These are phyloP conservation scores for Penstemon eatonii DNA, from an alignment of 257 asterid species.

Conservation along the genomic window DNA sequence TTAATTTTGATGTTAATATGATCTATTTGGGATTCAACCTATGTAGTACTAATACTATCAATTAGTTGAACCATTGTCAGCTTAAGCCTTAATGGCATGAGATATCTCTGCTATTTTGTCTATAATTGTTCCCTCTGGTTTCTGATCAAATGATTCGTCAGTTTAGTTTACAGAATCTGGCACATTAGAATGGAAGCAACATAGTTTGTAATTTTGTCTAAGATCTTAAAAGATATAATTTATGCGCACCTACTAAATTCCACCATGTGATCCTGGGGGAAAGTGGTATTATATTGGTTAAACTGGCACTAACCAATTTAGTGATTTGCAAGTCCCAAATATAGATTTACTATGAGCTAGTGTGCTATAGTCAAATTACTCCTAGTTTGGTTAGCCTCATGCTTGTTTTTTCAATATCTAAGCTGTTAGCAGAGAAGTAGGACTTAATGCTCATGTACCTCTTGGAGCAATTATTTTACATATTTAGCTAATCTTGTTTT, in stretches of 20 bases:
- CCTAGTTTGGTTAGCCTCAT: too few species aligned
- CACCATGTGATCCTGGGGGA: conserved; percentile 5
- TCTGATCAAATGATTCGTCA: conserved; percentile 10
- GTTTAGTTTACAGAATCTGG: not conserved
- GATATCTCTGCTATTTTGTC: not conserved
- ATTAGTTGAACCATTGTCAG: conserved; percentile 11
- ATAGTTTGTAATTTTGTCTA: not conserved
- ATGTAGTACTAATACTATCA: conserved; percentile 19
- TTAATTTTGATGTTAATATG: not conserved
- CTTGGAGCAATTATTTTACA: too few species aligned
- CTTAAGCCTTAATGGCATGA: not conserved
- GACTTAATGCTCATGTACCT: too few species aligned
- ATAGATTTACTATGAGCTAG: too few species aligned
- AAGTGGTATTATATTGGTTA: not conserved
- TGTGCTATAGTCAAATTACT: too few species aligned
- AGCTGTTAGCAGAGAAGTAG: too few species aligned
- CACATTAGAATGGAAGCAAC: not conserved
- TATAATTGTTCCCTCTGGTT: not conserved
- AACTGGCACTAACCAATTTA: not conserved
- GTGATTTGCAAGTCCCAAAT: too few species aligned
- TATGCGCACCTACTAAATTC: not conserved
- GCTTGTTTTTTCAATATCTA: too few species aligned
- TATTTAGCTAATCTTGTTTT: too few species aligned
- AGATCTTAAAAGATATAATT: conserved; percentile 18
- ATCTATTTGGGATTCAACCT: conserved; percentile 2